Base-by-base conservation (phyloP, 2,329 filamentous ascomycete genomes). In the Chaetomium strumarium region DNA sequence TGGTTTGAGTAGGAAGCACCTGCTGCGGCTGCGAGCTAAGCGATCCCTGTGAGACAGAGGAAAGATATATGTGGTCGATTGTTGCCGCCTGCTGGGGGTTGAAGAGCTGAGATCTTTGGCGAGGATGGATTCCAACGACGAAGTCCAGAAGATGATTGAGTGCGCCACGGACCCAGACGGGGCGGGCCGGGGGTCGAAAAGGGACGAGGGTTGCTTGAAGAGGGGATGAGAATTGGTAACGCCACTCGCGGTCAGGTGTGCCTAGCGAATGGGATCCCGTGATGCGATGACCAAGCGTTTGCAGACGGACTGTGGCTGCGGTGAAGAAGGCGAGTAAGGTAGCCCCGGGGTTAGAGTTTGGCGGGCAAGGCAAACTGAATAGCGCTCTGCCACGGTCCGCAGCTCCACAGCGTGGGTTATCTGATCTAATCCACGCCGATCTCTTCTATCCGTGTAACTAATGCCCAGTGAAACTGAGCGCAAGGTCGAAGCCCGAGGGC, bases 331-430 rank as follows among this genome's bases (percentile, higher is more conserved):
- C 12, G 37, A 20, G 39, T 38, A 38, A 33, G 33, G 36, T 33
- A 16, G 13, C 29, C 34, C 29, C 17, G 16, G 12, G 46, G 48
- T 14, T 5, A 34, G 16, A 14, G 37, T 30, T 13, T 9, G 17
- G 17, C 16, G 33, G 41, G n/a, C 17, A 29, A n/a, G 51, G 47
- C 37, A 33, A 49, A 50, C 30, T 40, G 45, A 16, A 42, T 43
- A 39, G 49, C 41, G 33, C 16, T 45, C 17, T 43, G 42, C 38
- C 29, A 20, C 29, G 24, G 31, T 38, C 17, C 43, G 46, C 38
- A n/a, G 42, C 49, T 53, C 53, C 51, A 54, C 56, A 44, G 40
- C 34, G 37, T 14, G n/a, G 7, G 49, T 56, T 58, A 58, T 58
- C 54, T 53, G 56, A 58, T 58, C 54, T 40, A 37, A 20, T 33